Conservation (phyloP, 176 grass and related monocot species). For the Miscanthus lutarioriparius region DNA sequence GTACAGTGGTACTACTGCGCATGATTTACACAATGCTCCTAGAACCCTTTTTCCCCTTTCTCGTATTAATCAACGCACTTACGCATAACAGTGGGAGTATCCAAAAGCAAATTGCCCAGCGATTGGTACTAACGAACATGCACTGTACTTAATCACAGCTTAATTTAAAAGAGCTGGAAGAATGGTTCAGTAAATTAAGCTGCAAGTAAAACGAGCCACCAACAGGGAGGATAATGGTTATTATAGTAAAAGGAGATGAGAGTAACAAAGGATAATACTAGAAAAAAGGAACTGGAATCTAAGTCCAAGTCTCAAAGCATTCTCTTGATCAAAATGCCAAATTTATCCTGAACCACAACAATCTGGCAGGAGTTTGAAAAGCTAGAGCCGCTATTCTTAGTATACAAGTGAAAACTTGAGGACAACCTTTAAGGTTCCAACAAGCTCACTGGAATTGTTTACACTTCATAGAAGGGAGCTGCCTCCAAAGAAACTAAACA, state of each 20-base stretch:
- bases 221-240: neutral
- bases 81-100: neutral
- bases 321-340: neutral
- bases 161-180: neutral
- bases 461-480: neutral
- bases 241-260: neutral
- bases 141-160: neutral
- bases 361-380: neutral
- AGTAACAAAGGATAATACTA: neutral
- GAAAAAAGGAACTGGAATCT: neutral
- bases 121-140: neutral
- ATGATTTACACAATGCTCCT: neutral
- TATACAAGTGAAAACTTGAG: neutral
- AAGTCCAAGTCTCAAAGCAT: neutral
- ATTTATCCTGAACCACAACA: neutral
- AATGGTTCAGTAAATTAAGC: neutral
- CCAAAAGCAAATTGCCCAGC: neutral
- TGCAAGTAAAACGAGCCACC: neutral
- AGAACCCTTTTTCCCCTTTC: neutral
- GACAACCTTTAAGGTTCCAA: slow-evolving; percentile 1
- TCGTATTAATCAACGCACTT: neutral
- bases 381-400: neutral
- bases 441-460: neutral
- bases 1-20: neutral
- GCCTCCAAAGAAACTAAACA: neutral